Percentiles rank a stretch among this genome's conserved stretches.
Evolutionary conservation across 768 basidiomycete genomes (phyloP).

Genomic region (Suillus placidus): DNA sequence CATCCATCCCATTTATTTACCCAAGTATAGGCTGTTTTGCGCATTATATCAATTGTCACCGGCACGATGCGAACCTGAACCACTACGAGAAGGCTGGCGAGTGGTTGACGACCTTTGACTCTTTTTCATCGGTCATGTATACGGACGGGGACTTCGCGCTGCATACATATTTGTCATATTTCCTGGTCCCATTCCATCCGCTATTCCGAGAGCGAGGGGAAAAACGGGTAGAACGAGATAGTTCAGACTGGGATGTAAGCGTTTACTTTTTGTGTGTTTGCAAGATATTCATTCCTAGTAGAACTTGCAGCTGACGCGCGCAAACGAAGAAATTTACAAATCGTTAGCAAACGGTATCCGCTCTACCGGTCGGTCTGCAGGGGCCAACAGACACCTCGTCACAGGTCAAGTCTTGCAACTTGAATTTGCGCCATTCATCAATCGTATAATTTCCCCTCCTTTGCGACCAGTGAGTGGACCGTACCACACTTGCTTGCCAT

Average conservation of each 20-base stretch:
- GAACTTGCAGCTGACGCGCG: conserved; percentile 67
- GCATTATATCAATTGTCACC: conserved; percentile 82
- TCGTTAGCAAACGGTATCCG: conserved; percentile 69
- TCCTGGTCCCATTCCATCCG: conserved; percentile 83
- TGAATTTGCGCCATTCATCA: conserved; percentile 88
- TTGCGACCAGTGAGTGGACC: conserved; percentile 76
- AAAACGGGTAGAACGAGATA: conserved; percentile 78
- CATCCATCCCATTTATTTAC: neutral
- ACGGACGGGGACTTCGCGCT: conserved; percentile 84
- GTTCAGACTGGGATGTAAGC: conserved; percentile 91
- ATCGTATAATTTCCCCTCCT: conserved; percentile 93
- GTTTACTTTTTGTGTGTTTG: neutral
- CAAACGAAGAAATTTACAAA: conserved; percentile 86
- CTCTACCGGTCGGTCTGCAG: conserved; percentile 53
- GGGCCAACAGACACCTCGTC: conserved; percentile 69
- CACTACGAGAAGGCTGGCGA: conserved; percentile 77
- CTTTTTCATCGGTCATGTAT: conserved; percentile 75
- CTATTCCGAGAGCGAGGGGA: conserved; percentile 82
- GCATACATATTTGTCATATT: conserved; percentile 81
- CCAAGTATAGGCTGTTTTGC: conserved; percentile 80
- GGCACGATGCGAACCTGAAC: conserved; percentile 74
- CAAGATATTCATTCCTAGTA: conserved; percentile 33
- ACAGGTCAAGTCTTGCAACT: conserved; percentile 65
- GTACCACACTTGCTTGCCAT: neutral
- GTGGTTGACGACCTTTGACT: conserved; percentile 78